These are phyloP conservation scores for Metschnikowia cerradonensis DNA, from an alignment of 805 yeast species.

Conservation along the genomic window DNA sequence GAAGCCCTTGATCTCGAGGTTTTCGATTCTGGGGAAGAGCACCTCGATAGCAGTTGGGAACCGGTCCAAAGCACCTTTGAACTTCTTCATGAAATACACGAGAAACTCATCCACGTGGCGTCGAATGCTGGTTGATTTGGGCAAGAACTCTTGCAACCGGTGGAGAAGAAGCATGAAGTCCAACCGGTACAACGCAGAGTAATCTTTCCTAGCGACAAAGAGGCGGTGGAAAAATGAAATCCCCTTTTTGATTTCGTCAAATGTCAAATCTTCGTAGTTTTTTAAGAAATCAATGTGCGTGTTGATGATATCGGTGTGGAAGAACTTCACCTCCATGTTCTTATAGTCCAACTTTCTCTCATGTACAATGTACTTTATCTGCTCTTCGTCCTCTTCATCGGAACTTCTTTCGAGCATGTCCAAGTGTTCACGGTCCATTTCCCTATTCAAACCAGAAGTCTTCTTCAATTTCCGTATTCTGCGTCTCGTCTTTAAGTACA, in stretches of 20 bases:
- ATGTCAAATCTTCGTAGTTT: conserved; percentile 58
- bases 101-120: conserved; percentile 63
- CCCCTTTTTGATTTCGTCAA: conserved; percentile 57
- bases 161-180: conserved; percentile 68
- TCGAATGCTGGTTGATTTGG: conserved; percentile 43
- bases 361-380: conserved; percentile 34
- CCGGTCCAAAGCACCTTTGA: conserved; percentile 44
- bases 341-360: conserved; percentile 47
- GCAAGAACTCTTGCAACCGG: conserved; percentile 45
- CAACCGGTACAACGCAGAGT: conserved; percentile 58
- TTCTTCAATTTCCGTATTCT: conserved; percentile 30
- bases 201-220: conserved; percentile 56
- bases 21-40: conserved; percentile 57
- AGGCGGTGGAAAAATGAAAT: conserved; percentile 69
- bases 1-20: conserved; percentile 43
- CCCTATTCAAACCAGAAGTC: conserved; percentile 15
- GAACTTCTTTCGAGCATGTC: conserved; percentile 18
- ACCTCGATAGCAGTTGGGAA: conserved; percentile 62
- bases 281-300: conserved; percentile 61
- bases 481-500: conserved; percentile 46
- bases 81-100: conserved; percentile 58
- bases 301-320: conserved; percentile 57
- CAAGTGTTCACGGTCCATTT: conserved; percentile 17
- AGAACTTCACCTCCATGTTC: conserved; percentile 41
- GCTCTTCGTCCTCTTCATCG: conserved; percentile 27